These are phyloP conservation scores for Pterocarpus santalinus DNA, from an alignment of 306 rosid species.

Conservation along the genomic window DNA sequence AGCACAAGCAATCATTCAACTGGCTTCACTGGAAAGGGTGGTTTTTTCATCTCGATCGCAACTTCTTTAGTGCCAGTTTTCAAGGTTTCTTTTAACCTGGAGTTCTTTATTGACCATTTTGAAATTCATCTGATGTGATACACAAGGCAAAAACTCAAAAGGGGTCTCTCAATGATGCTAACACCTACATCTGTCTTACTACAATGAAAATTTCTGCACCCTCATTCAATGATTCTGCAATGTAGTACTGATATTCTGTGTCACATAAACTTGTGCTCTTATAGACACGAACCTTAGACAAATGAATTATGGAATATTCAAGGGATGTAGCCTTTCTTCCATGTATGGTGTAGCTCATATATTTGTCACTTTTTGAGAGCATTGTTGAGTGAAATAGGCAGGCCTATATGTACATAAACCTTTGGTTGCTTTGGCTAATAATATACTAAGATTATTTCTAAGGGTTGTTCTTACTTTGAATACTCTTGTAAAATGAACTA, in stretches of 20 bases:
- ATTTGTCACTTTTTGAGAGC: too few species aligned
- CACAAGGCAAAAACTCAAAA: constrained; percentile 4
- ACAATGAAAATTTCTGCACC: background rate
- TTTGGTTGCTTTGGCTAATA: too few species aligned
- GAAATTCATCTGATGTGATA: constrained; percentile 18
- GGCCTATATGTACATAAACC: background rate
- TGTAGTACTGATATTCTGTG: background rate
- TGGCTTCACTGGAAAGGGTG: constrained; percentile 17
- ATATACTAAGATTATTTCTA: too few species aligned
- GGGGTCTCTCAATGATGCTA: constrained; percentile 2
- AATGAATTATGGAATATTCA: background rate
- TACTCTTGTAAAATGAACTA: too few species aligned
- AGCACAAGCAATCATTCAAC: background rate
- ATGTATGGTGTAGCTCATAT: background rate
- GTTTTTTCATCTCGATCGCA: constrained; percentile 41
- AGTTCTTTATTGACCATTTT: background rate
- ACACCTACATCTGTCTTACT: background rate
- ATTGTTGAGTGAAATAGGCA: background rate
- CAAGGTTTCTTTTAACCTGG: constrained; percentile 2
- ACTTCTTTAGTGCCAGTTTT: constrained; percentile 17
- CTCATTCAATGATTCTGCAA: too few species aligned
- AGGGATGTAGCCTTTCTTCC: background rate
- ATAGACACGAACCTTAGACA: background rate
- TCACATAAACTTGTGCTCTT: background rate
- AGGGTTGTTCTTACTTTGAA: too few species aligned